Conservation (phyloP, 2,329 filamentous ascomycete genomes). For the Neofusicoccum umdonicola region DNA sequence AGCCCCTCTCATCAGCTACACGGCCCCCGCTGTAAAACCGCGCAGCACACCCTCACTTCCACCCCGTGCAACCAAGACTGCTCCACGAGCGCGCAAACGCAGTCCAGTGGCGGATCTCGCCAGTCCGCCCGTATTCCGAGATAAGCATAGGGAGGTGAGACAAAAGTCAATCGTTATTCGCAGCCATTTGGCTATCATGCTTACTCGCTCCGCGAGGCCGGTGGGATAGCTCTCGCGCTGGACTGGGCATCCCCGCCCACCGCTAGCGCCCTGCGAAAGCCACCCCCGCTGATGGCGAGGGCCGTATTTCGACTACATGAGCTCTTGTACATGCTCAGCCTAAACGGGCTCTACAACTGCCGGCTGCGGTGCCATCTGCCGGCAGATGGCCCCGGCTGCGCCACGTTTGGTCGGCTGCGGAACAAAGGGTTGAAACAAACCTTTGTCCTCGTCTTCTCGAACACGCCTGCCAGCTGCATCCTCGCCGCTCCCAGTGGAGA, state of each 20-base stretch:
- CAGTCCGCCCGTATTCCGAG: background rate
- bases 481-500: background rate
- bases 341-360: background rate
- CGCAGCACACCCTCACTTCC: background rate
- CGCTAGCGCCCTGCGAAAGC: background rate
- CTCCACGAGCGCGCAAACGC: background rate
- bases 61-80: background rate
- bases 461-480: background rate
- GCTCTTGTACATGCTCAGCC: background rate
- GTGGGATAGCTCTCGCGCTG: background rate
- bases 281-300: background rate
- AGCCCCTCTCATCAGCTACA: background rate
- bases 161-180: background rate
- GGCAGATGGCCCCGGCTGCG: background rate
- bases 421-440: constrained; percentile 4
- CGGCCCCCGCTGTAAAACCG: background rate
- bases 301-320: background rate
- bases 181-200: background rate
- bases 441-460: background rate
- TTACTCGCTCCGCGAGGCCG: background rate
- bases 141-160: constrained; percentile 3
- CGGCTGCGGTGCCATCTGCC: background rate
- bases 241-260: background rate
- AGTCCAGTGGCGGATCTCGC: background rate
- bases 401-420: background rate